A percentile compares a stretch with the other conserved stretches of the same genome.
Conservation (phyloP, 1,139 yeast genomes). For the Suhomyces anneliseae region DNA sequence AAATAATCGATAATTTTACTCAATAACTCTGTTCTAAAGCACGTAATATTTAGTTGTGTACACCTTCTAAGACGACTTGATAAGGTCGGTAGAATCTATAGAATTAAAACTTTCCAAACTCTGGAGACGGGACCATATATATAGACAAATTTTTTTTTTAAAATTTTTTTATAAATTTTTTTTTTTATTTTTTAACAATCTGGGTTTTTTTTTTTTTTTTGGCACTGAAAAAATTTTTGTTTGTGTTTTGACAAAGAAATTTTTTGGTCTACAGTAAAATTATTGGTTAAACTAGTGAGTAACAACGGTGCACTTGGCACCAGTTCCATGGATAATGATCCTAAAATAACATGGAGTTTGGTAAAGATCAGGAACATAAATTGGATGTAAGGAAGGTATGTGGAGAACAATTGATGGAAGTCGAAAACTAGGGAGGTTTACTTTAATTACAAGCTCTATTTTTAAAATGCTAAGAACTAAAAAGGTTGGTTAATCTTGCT, state of each 20-base stretch:
- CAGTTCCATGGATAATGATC: neutral
- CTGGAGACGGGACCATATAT: slow-evolving; percentile 9
- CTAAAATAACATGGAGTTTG: neutral
- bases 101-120: neutral
- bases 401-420: neutral
- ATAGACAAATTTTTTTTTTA: slow-evolving; percentile 10
- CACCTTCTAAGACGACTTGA: neutral
- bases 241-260: slow-evolving; percentile 1
- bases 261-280: neutral
- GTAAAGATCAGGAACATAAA: neutral
- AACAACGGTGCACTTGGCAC: neutral
- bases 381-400: no score
- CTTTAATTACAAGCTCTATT: no score
- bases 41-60: neutral
- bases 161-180: slow-evolving; percentile 3
- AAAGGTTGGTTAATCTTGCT: no score
- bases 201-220: slow-evolving; percentile 1
- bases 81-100: neutral
- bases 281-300: neutral
- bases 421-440: no score
- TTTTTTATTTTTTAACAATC: slow-evolving; percentile 6
- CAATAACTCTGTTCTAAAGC: neutral
- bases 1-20: neutral
- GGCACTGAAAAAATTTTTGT: slow-evolving; percentile 1
- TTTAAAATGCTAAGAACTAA: no score